Evolutionary conservation across 768 basidiomycete species (phyloP), one percentile per base, ranked within the genome.

Genomic region (Lentinula sp.): DNA sequence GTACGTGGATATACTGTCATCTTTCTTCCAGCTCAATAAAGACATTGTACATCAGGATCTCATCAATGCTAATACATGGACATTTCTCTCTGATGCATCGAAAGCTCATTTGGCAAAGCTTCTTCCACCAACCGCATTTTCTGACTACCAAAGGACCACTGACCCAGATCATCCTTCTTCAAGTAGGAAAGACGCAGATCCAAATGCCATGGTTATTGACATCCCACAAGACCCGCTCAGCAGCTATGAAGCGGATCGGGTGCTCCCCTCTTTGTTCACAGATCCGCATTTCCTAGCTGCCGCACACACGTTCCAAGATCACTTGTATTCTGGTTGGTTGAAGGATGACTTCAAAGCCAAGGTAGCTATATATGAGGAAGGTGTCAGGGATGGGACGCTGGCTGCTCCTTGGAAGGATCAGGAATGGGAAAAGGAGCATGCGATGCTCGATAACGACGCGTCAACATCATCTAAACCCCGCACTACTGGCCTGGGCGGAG

Each of bases 351-450:
- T 84, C 57, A 57, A 59, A 12, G 74, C 73, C 37, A 77, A 77
- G 59, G 73, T 84, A 9, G 62, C 67, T 28, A 69, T 75, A 62
- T 85, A 79, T 66, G 61, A 75, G 48, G 70, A 73, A 15, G 82
- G 80, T 16, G 73, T 85, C 20, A 63, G 64, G 2, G 66, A 73
- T 13, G 85, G 84, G 0, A 77, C 72, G 7, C 59, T 84, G 37
- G 78, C 82, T 35, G 84, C 79, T 12, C 76, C 81, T 42, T 86
- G 84, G 84, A 87, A 87, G 66, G 85, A 87, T 65, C 82, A 86
- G 37, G 77, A 74, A 37, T 87, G 85, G 85, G 77, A 78, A 52
- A 70, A 69, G 42, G 78, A 80, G 5, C 79, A 84, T 58, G 48
- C 59, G 42, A 23, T 63, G n/a, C 36, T 56, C 42, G 48, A 43